Conservation (phyloP, 106 monocot species). For the Ottelia alismoides region DNA sequence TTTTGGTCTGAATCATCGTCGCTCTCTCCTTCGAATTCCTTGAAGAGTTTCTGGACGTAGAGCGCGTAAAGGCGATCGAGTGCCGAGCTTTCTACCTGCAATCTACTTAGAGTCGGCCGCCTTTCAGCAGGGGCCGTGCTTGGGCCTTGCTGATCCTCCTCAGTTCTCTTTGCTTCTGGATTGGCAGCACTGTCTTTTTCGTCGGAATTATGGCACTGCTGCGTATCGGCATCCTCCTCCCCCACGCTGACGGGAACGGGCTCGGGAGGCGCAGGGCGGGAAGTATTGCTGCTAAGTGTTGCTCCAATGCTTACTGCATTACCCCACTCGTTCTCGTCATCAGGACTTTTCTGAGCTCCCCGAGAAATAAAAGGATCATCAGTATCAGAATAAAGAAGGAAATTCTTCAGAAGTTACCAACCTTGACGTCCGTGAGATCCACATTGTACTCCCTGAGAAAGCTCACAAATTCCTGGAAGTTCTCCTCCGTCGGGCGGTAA, state of each 20-base stretch:
- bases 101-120: neutral
- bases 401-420: neutral
- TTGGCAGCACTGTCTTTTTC: neutral
- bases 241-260: neutral
- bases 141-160: neutral
- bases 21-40: conserved; percentile 4
- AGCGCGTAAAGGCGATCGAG: neutral
- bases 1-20: too few species aligned
- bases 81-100: neutral
- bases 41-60: conserved; percentile 1
- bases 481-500: conserved; percentile 71
- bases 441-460: conserved; percentile 63
- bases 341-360: conserved; percentile 28
- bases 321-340: conserved; percentile 53
- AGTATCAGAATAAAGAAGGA: neutral
- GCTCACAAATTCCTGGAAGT: conserved; percentile 65
- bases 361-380: neutral
- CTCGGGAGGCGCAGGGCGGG: neutral
- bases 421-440: conserved; percentile 76
- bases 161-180: neutral
- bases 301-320: conserved; percentile 17
- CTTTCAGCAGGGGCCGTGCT: neutral
- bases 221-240: neutral
- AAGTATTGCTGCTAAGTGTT: neutral
- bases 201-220: neutral